These are phyloP conservation scores for Canna indica DNA, from an alignment of 176 grass and related monocot species.

Conservation along the genomic window DNA sequence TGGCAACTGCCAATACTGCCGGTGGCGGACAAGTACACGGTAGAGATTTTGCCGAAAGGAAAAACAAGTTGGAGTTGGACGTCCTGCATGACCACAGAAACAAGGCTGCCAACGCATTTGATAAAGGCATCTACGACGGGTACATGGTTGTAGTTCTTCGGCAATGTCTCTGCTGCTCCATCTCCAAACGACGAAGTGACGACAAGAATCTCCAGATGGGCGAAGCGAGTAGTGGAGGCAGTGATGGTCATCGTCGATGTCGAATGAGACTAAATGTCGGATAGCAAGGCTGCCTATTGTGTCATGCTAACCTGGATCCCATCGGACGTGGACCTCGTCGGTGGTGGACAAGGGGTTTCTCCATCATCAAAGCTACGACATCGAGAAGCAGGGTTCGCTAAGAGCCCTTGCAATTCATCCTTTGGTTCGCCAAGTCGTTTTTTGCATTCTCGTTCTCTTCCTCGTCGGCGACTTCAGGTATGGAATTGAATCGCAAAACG, in stretches of 20 bases:
- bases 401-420: background rate
- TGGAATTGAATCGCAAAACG: slow-evolving; percentile 48
- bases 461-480: slow-evolving; percentile 66
- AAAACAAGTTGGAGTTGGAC: slow-evolving; percentile 54
- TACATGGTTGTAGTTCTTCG: slow-evolving; percentile 2
- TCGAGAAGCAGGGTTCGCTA: background rate
- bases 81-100: slow-evolving; percentile 88
- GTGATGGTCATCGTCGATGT: background rate
- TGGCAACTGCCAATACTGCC: slow-evolving; percentile 17
- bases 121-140: slow-evolving; percentile 53
- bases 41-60: slow-evolving; percentile 54
- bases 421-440: slow-evolving; percentile 32
- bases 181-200: background rate
- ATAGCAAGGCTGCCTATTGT: slow-evolving; percentile 53
- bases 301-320: slow-evolving; percentile 37
- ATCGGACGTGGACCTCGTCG: background rate
- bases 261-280: background rate
- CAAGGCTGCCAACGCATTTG: slow-evolving; percentile 59
- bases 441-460: slow-evolving; percentile 16
- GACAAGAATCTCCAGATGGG: slow-evolving; percentile 81
- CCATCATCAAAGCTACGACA: background rate
- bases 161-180: background rate
- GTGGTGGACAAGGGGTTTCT: background rate
- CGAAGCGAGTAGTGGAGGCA: slow-evolving; percentile 39
- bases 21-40: slow-evolving; percentile 58